Percentiles rank a stretch among this genome's conserved stretches.
phyloP scores from a whole-genome alignment of 2,329 filamentous ascomycete genomes.

The Arthrocladium fulminans region DNA sequence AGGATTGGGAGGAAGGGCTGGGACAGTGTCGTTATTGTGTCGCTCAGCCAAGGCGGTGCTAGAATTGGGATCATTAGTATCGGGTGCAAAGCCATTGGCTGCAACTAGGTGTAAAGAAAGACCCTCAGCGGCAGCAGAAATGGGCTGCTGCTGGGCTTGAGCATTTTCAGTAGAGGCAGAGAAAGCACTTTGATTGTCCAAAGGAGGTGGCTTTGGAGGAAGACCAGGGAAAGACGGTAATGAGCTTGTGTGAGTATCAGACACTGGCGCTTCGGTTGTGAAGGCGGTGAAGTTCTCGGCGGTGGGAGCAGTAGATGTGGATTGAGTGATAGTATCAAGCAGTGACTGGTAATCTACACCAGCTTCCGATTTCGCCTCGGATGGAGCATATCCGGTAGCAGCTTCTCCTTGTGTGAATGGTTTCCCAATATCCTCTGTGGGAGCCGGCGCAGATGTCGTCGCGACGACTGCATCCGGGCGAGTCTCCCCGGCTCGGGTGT shows the following conservation, averaged over 20 bases:
- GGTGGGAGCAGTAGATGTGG: constrained; percentile 26
- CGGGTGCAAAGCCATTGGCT: constrained; percentile 4
- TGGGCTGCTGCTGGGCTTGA: constrained; percentile 7
- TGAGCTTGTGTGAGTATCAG: constrained; percentile 26
- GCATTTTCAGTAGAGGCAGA: constrained; percentile 4
- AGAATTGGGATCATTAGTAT: constrained; percentile 3
- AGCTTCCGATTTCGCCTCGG: constrained; percentile 21
- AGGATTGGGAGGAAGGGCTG: constrained; percentile 19
- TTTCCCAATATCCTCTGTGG: not conserved
- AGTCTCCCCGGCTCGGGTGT: not conserved
- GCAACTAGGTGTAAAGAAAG: constrained; percentile 10
- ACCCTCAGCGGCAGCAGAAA: constrained; percentile 7
- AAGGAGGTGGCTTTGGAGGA: constrained; percentile 38
- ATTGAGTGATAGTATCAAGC: constrained; percentile 39
- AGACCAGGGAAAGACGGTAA: constrained; percentile 31
- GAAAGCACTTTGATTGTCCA: constrained; percentile 27
- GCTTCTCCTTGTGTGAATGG: not conserved
- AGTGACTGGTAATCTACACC: constrained; percentile 42
- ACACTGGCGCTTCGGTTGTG: constrained; percentile 22
- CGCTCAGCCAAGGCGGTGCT: not conserved
- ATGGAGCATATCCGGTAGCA: not conserved
- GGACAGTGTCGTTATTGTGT: constrained; percentile 26
- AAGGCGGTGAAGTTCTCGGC: constrained; percentile 23
- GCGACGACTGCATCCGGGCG: not conserved
- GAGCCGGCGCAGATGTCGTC: not conserved